Evolutionary conservation across 768 basidiomycete species (phyloP), one percentile per base, ranked within the genome.

Genomic region (Rickenella mellea): DNA sequence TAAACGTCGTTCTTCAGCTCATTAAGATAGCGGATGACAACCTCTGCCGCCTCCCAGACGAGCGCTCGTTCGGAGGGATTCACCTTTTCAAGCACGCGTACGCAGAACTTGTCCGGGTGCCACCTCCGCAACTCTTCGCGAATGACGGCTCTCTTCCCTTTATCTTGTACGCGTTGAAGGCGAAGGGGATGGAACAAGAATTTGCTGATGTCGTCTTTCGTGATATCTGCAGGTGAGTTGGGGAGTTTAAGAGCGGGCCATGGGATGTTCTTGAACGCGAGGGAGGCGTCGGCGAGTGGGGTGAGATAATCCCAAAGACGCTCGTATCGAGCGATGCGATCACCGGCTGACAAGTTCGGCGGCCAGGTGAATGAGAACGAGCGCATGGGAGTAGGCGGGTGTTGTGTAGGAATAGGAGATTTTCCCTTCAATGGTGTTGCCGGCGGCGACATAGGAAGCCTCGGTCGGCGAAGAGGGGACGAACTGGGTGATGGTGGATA

Each of bases 21-120:
- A 15, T 57, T 71, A 40, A 78, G 51, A 35, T 69, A 63, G 41
- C 66, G 63, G 12, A 59, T 62, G 12, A 77, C 56, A 1, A 48
- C 45, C 4, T 63, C 69, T 10, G 67, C 64, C 0, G 64, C 65
- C 39, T 62, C 61, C 30, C 41, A 45, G 4, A 69, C 66, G 8
- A 41, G 42, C 15, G 50, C 53, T 33, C 56, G 56, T 11, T 75
- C 62, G 3, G 51, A 43, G 4, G 48, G 47, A 4, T 51, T 43
- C 6, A 76, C 59, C 35, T 59, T 66, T 6, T 51, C 48, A 21
- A 70, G 40, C 10, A 70, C 51, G 6, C 51, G 60, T 10, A 51
- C 43, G 43, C 68, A 54, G 48, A 76, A 70, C 48, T 72, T 76
- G 47, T 80, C 76, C 4, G 75, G 72, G 46, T 79, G 74, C 64